phyloP scores from a whole-genome alignment of 2,329 filamentous ascomycete species.

The Stagonosporopsis chrysanthemi region DNA sequence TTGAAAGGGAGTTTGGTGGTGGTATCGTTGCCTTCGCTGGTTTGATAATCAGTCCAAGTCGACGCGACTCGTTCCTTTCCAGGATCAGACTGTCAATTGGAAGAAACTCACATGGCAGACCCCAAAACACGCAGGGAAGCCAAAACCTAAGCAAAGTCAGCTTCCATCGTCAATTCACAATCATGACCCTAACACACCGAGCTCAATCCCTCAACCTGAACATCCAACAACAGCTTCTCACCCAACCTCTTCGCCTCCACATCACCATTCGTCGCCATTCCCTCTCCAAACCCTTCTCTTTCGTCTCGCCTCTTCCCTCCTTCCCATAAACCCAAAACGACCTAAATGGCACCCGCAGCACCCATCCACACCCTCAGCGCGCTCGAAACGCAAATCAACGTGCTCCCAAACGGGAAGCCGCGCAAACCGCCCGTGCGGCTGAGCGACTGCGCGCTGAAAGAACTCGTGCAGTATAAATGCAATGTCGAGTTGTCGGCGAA shows the following conservation, averaged over 20 bases:
- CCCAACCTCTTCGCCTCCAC: constrained; percentile 58
- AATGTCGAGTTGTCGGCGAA: constrained; percentile 55
- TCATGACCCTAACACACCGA: constrained; percentile 27
- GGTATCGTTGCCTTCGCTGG: background rate
- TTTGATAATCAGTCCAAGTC: background rate
- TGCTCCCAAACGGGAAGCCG: constrained; percentile 58
- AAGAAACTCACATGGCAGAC: background rate
- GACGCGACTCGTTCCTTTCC: background rate
- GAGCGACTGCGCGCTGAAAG: constrained; percentile 62
- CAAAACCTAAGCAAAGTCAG: constrained; percentile 47
- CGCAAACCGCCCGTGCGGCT: constrained; percentile 64
- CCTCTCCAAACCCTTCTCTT: constrained; percentile 8
- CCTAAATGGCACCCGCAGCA: constrained; percentile 63
- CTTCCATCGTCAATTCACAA: background rate
- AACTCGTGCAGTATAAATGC: constrained; percentile 70
- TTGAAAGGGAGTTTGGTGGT: constrained; percentile 43
- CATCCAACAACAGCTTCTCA: constrained; percentile 57
- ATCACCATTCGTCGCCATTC: constrained; percentile 28
- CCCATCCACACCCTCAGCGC: constrained; percentile 61
- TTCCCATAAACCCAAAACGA: constrained; percentile 2
- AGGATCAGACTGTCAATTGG: background rate
- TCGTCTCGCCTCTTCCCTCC: constrained; percentile 4
- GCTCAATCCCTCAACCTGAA: constrained; percentile 42
- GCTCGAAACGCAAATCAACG: constrained; percentile 61
- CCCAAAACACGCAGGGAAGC: constrained; percentile 45